Evolutionary conservation across 495 filamentous ascomycete species (phyloP), one percentile per base, ranked within the genome.

Genomic region (Neurospora africana): DNA sequence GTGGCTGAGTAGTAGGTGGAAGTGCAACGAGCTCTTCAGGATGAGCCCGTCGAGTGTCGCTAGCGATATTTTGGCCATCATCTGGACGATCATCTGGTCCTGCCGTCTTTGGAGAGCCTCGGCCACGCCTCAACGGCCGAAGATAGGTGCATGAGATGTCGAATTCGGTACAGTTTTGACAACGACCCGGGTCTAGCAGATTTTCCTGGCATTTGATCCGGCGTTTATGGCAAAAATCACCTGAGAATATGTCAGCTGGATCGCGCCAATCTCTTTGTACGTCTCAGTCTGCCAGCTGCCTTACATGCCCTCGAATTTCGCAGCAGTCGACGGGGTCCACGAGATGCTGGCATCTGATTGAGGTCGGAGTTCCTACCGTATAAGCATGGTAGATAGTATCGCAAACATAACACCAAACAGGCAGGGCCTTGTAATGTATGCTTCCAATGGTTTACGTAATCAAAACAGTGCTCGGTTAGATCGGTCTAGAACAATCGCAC

Each of bases 191-290:
- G 72, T 76, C 30, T 73, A 71, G 41, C 72, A 74, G 27, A 69
- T 72, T 67, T 73, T 79, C 17, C 78, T 76, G 44, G 75, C 78
- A 70, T 79, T 78, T 80, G 79, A 81, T 72, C 75, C 77, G 47
- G 41, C 81, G 53, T 75, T 77, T 38, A 76, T 82, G 71, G 79
- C 82, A 78, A 75, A 81, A 67, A 70, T 77, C 67, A 76, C 73
- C 74, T 73, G 40, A 39, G n/a, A 53, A 65, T 67, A 35, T 65
- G 39, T 74, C 41, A 72, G 73, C 73, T 19, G 53, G 53, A 61
- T 61, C 7, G 23, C 5, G 23, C 30, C 30, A 23, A 13, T 61
- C 4, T 65, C 30, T 38, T 71, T 21, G n/a, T 27, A 35, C 41
- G 23, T n/a, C 27, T 17, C 30, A 58, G 44, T 71, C 40, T 37